These are phyloP conservation scores for Hymenoscyphus infarciens DNA, from an alignment of 2,329 filamentous ascomycete genomes.

Conservation along the genomic window DNA sequence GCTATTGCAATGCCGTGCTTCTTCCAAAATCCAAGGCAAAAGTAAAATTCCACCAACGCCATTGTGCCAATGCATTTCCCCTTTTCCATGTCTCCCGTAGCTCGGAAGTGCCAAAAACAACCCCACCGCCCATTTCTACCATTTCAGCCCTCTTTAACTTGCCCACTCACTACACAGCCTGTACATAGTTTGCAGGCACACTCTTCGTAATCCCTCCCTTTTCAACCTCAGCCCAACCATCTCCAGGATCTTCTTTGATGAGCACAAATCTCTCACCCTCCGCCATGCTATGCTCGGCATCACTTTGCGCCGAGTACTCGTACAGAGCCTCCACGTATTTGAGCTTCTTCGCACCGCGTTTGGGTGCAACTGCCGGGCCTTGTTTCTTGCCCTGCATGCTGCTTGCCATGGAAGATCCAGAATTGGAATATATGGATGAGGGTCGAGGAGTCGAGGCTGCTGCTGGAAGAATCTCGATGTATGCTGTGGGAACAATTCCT, in stretches of 20 bases:
- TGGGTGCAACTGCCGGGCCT: constrained; percentile 72
- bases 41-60: neutral
- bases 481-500: constrained; percentile 83
- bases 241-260: constrained; percentile 80
- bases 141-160: neutral
- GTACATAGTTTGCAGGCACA: constrained; percentile 91
- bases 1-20: neutral
- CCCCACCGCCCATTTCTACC: neutral
- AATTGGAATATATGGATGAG: constrained; percentile 74
- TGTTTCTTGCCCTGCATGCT: constrained; percentile 40
- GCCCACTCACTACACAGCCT: constrained; percentile 40
- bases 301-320: constrained; percentile 81
- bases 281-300: constrained; percentile 82
- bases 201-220: constrained; percentile 81
- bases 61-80: neutral
- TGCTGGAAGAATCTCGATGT: constrained; percentile 64
- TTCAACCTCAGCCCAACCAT: constrained; percentile 97
- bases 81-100: neutral
- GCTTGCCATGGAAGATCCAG: constrained; percentile 62
- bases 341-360: constrained; percentile 86
- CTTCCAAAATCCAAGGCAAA: neutral
- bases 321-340: constrained; percentile 92
- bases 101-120: neutral
- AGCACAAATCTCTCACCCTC: constrained; percentile 92
- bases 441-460: constrained; percentile 51